Conservation (phyloP, 108 stramenopile genomes). For the Aurantiochytrium sp. region DNA sequence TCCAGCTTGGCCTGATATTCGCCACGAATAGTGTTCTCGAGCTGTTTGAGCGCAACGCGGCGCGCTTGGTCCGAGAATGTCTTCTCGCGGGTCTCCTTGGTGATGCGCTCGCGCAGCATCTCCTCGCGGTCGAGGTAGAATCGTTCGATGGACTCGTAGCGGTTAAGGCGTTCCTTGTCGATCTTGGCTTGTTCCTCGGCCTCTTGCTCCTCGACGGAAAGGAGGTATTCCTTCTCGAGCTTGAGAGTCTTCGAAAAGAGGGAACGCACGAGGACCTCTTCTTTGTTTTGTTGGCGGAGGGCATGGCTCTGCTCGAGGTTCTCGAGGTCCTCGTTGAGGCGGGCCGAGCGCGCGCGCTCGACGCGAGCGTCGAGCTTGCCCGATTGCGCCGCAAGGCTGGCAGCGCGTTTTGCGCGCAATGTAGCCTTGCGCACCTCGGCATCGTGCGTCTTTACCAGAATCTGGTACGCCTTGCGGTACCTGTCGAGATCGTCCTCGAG, state of each 20-base stretch:
- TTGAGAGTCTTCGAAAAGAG: slow-evolving; percentile 7
- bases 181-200: background rate
- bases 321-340: background rate
- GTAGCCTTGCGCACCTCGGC: background rate
- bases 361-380: background rate
- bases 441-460: background rate
- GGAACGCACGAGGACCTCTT: background rate
- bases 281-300: background rate
- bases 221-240: background rate
- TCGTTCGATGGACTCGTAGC: background rate
- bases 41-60: slow-evolving; percentile 20
- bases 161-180: background rate
- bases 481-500: background rate
- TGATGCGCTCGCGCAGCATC: background rate
- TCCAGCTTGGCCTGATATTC: background rate
- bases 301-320: background rate
- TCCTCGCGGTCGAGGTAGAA: slow-evolving; percentile 14
- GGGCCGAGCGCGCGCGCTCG: background rate
- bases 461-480: slow-evolving; percentile 4
- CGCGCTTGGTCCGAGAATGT: background rate
- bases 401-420: background rate
- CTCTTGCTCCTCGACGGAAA: background rate
- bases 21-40: background rate
- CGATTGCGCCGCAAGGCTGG: background rate
- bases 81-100: slow-evolving; percentile 11